These are phyloP conservation scores for Mycena leptocephala DNA, from an alignment of 768 basidiomycete species.

Conservation along the genomic window DNA sequence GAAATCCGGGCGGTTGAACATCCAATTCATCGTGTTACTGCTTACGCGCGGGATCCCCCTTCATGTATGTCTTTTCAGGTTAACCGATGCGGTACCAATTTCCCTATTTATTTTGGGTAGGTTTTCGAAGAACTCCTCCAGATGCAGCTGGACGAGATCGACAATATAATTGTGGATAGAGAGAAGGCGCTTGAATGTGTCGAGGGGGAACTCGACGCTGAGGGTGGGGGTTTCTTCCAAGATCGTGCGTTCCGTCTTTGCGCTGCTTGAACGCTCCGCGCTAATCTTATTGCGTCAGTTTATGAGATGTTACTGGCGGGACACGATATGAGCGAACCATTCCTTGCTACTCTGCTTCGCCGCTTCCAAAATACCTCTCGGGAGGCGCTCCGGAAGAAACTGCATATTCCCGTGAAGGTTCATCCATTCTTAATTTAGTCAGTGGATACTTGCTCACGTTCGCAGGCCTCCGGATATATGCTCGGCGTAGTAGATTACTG, in stretches of 20 bases:
- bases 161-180: constrained; percentile 18
- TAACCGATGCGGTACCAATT: neutral
- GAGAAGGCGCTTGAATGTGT: constrained; percentile 31
- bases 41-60: constrained; percentile 29
- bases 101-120: neutral
- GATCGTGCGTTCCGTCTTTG: constrained; percentile 21
- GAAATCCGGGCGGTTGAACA: constrained; percentile 34
- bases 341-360: constrained; percentile 27
- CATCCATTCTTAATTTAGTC: neutral
- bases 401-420: constrained; percentile 38
- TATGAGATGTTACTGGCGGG: constrained; percentile 38
- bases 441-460: no score
- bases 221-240: constrained; percentile 22
- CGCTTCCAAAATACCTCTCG: constrained; percentile 30
- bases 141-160: constrained; percentile 33
- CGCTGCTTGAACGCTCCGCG: neutral
- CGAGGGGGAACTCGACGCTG: constrained; percentile 35
- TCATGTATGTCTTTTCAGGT: constrained; percentile 15
- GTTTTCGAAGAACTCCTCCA: constrained; percentile 33
- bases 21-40: constrained; percentile 39
- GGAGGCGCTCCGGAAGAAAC: constrained; percentile 33
- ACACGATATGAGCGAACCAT: constrained; percentile 39
- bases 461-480: constrained; percentile 21
- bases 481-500: constrained; percentile 39
- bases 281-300: constrained; percentile 24